Conservation (phyloP, 2,329 filamentous ascomycete species). For the Verticillium dahliae region DNA sequence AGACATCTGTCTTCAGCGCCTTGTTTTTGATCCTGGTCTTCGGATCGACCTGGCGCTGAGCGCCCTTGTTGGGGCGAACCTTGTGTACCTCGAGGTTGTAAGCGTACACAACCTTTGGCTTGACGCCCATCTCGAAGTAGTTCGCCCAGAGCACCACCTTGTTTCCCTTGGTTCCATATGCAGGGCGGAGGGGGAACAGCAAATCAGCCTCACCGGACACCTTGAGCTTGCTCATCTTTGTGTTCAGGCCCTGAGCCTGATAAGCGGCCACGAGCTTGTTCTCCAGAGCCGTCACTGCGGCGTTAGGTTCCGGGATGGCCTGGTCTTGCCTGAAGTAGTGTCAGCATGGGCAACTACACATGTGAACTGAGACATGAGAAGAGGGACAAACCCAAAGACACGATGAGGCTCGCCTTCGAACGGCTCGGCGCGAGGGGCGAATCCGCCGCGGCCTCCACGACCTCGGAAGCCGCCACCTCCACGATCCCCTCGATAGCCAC, state of each 20-base stretch:
- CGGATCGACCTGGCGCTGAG: background rate
- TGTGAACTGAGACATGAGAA: constrained; percentile 11
- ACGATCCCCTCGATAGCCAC: constrained; percentile 1
- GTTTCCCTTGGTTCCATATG: constrained; percentile 37
- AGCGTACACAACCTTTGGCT: constrained; percentile 29
- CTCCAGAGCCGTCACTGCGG: constrained; percentile 28
- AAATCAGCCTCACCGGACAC: constrained; percentile 11
- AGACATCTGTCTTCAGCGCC: constrained; percentile 20
- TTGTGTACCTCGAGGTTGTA: constrained; percentile 35
- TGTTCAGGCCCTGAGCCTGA: constrained; percentile 21
- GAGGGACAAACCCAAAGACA: constrained; percentile 7
- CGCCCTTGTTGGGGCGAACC: background rate
- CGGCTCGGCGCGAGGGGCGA: constrained; percentile 3
- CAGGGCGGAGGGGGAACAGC: constrained; percentile 39
- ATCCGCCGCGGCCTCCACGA: constrained; percentile 7
- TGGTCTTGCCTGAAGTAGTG: constrained; percentile 1
- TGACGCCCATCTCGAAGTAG: constrained; percentile 40
- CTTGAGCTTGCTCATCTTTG: constrained; percentile 28
- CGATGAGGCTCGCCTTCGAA: constrained; percentile 9
- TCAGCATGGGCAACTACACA: background rate
- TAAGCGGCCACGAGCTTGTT: constrained; percentile 27
- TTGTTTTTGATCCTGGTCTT: background rate
- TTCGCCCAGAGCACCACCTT: constrained; percentile 45
- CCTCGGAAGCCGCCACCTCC: constrained; percentile 11
- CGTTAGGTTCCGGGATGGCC: constrained; percentile 16